Conservation (phyloP, 2,329 filamentous ascomycete species). For the Penicillium rolfsii region DNA sequence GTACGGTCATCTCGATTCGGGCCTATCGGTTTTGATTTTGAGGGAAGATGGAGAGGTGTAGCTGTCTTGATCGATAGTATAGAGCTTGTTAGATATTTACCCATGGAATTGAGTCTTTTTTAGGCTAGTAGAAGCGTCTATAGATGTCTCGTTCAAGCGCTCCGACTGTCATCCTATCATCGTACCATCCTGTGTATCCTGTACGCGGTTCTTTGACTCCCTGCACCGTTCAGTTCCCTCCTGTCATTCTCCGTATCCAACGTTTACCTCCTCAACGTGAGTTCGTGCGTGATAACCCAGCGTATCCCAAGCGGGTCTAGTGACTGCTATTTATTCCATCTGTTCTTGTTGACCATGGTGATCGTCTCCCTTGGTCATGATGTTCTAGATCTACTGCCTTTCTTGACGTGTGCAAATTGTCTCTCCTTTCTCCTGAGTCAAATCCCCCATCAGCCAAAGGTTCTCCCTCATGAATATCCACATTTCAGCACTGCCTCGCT, state of each 20-base stretch:
- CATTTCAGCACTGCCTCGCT: constrained; percentile 23
- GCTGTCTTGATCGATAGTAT: too few species aligned
- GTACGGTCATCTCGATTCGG: neutral
- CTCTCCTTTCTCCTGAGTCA: neutral
- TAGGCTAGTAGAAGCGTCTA: neutral
- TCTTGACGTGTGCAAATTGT: neutral
- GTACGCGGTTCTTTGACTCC: neutral
- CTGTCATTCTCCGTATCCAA: neutral
- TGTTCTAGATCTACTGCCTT: neutral
- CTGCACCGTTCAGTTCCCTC: neutral
- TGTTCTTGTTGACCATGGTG: neutral
- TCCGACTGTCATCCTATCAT: neutral
- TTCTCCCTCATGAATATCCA: constrained; percentile 13
- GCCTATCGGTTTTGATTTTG: neutral
- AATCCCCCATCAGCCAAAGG: too few species aligned
- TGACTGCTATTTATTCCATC: neutral
- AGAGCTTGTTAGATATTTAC: too few species aligned
- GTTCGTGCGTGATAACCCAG: neutral
- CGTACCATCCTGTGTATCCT: neutral
- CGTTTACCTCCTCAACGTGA: neutral
- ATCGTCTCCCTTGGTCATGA: neutral
- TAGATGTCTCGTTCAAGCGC: neutral
- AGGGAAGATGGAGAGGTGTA: too few species aligned
- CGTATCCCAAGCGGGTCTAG: constrained; percentile 1
- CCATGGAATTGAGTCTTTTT: too few species aligned